A percentile compares a stretch with the other conserved stretches of the same genome.
Evolutionary conservation across 768 basidiomycete genomes (phyloP).

Genomic region (Coprinopsis cinerea): DNA sequence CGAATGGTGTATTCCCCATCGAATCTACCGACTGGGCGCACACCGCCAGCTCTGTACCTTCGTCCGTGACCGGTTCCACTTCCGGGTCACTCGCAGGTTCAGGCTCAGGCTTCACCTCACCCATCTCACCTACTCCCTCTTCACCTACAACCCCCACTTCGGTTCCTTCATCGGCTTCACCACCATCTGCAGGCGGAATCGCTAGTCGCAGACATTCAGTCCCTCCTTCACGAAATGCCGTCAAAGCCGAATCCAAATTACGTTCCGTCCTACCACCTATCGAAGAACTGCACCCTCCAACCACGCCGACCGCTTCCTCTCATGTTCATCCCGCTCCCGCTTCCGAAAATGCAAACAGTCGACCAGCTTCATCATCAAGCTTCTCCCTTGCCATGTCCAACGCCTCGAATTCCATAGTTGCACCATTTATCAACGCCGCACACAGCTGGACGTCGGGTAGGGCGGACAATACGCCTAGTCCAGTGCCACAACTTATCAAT

Average conservation of each 20-base stretch:
- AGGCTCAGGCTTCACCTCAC: slow-evolving; percentile 22
- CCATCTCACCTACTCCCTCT: slow-evolving; percentile 13
- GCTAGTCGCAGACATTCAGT: slow-evolving; percentile 45
- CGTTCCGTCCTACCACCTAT: slow-evolving; percentile 68
- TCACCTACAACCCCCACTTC: slow-evolving; percentile 12
- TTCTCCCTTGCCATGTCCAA: too few relatives aligned
- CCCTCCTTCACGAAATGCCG: slow-evolving; percentile 32
- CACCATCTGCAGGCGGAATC: slow-evolving; percentile 32
- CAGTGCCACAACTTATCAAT: neutral
- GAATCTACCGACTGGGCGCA: slow-evolving; percentile 53
- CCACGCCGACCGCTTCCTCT: too few relatives aligned
- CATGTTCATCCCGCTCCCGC: slow-evolving; percentile 14
- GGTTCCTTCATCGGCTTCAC: slow-evolving; percentile 38
- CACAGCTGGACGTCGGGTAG: too few relatives aligned
- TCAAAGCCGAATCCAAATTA: slow-evolving; percentile 63
- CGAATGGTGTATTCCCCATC: slow-evolving; percentile 41
- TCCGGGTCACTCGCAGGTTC: too few relatives aligned
- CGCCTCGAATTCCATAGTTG: neutral
- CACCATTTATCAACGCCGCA: neutral
- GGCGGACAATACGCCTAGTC: too few relatives aligned
- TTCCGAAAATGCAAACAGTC: slow-evolving; percentile 13
- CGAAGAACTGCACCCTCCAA: slow-evolving; percentile 41
- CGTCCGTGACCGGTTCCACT: too few relatives aligned
- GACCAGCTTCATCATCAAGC: neutral
- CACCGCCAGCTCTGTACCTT: too few relatives aligned